phyloP scores from a whole-genome alignment of 441 rosid species.

The Populus hybrid region DNA sequence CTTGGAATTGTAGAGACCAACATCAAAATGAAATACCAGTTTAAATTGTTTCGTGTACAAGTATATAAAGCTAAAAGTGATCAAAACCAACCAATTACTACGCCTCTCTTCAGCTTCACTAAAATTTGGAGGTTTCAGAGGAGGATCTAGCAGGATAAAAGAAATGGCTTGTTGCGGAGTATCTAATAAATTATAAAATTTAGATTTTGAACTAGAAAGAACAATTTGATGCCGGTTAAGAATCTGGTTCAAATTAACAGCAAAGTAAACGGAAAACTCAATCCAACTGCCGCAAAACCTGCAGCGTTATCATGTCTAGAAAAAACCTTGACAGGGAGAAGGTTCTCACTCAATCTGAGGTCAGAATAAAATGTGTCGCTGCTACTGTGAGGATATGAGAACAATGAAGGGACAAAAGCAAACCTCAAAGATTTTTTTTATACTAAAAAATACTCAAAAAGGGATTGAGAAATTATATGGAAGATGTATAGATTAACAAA shows the following conservation, averaged over 20 bases:
- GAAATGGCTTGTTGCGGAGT: neutral
- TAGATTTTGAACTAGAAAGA: neutral
- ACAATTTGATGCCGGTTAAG: neutral
- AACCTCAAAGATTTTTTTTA: neutral
- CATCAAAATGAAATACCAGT: neutral
- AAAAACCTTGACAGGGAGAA: conserved; percentile 3
- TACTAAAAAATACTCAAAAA: neutral
- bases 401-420: conserved; percentile 11
- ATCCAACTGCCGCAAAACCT: neutral
- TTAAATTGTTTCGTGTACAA: neutral
- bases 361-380: conserved; percentile 15
- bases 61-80: neutral
- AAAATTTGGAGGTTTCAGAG: conserved; percentile 3
- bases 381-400: conserved; percentile 12
- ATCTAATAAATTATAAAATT: neutral
- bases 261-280: neutral
- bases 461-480: neutral
- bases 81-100: neutral
- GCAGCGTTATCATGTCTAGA: neutral
- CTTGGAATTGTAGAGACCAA: neutral
- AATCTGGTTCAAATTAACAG: neutral
- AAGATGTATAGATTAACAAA: neutral
- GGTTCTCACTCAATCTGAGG: conserved; percentile 14
- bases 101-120: conserved; percentile 4
- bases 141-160: neutral